Percentiles rank a stretch among this genome's conserved stretches.
phyloP scores from a whole-genome alignment of 192 early-diverging fungal genomes.

The Backusella circina region DNA sequence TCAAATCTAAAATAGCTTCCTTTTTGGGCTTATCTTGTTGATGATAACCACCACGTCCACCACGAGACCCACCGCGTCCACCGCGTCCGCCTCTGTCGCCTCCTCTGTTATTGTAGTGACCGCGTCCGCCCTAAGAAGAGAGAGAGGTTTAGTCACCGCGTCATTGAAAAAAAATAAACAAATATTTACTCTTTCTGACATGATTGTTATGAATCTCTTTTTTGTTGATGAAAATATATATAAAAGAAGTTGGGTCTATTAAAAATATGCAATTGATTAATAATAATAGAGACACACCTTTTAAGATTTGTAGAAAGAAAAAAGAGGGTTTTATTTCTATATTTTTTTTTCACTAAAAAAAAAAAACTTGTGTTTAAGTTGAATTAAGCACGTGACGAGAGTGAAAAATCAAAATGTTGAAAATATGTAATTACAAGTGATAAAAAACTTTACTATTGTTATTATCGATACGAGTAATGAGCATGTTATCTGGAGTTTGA shows the following conservation, averaged over 20 bases:
- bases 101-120: conserved; percentile 23
- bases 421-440: too few species aligned
- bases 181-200: conserved; percentile 1
- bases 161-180: background rate
- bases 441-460: too few species aligned
- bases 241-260: background rate
- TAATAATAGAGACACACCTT: background rate
- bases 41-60: conserved; percentile 45
- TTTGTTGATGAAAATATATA: background rate
- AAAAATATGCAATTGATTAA: background rate
- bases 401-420: too few species aligned
- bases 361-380: too few species aligned
- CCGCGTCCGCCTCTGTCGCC: conserved; percentile 49
- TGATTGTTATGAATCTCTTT: background rate
- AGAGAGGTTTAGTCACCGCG: background rate
- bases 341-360: too few species aligned
- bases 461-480: too few species aligned
- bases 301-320: too few species aligned
- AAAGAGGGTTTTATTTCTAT: too few species aligned
- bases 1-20: conserved; percentile 90
- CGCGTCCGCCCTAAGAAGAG: conserved; percentile 6
- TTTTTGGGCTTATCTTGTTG: conserved; percentile 70
- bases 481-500: too few species aligned
- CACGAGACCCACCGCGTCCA: conserved; percentile 49
- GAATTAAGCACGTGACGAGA: too few species aligned